Conservation (phyloP, 352 stramenopile genomes). For the Phytophthora hibernalis region DNA sequence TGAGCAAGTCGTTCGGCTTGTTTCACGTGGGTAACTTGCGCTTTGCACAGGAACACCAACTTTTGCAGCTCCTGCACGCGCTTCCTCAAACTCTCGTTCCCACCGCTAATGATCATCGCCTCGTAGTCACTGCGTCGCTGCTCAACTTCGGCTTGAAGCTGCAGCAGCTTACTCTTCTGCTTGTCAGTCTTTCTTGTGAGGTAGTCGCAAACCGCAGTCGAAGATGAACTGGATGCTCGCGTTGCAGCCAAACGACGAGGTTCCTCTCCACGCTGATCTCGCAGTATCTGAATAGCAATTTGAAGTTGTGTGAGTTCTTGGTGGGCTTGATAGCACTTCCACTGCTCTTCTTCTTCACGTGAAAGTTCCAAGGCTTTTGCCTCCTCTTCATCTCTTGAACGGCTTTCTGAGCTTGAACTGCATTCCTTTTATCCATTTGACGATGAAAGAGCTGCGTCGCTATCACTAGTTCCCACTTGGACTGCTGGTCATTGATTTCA, state of each 20-base stretch:
- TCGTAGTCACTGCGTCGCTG: conserved; percentile 49
- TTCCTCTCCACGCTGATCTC: conserved; percentile 15
- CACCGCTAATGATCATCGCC: conserved; percentile 40
- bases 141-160: conserved; percentile 42
- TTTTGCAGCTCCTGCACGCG: conserved; percentile 76
- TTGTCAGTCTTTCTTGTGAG: conserved; percentile 58
- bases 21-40: conserved; percentile 54
- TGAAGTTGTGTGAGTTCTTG: conserved; percentile 68
- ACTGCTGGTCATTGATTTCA: conserved; percentile 40
- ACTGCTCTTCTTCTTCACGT: conserved; percentile 65
- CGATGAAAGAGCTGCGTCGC: conserved; percentile 57
- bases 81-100: conserved; percentile 59
- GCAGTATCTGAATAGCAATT: conserved; percentile 56
- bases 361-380: conserved; percentile 50
- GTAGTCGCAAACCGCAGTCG: conserved; percentile 48
- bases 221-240: conserved; percentile 28
- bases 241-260: conserved; percentile 18
- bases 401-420: conserved; percentile 17
- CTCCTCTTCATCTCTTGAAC: conserved; percentile 50
- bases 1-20: conserved; percentile 47
- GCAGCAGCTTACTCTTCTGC: conserved; percentile 48
- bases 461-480: conserved; percentile 54
- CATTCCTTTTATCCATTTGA: conserved; percentile 49
- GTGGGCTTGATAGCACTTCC: conserved; percentile 56
- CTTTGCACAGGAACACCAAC: conserved; percentile 69